Conservation (phyloP, 805 yeast genomes). For the Wickerhamiella kurtzmanii region DNA sequence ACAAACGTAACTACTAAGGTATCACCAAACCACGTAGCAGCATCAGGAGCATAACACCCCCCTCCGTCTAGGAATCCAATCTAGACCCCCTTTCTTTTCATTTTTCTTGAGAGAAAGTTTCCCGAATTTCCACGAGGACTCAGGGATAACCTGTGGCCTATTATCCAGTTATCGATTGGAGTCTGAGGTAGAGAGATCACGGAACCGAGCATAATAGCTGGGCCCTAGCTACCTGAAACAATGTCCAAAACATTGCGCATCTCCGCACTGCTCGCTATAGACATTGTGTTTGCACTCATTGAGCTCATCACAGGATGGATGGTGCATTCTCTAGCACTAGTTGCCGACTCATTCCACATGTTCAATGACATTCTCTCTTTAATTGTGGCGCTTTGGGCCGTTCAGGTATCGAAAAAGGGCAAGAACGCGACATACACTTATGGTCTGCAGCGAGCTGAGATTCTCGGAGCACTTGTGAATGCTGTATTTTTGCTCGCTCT, state of each 20-base stretch:
- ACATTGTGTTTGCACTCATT: conserved; percentile 68
- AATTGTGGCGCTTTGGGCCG: conserved; percentile 92
- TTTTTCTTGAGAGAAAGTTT: too few species aligned
- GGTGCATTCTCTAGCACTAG: conserved; percentile 84
- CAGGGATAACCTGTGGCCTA: too few species aligned
- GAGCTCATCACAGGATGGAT: conserved; percentile 70
- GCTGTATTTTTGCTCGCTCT: conserved; percentile 87
- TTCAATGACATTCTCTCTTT: conserved; percentile 84
- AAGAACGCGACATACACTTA: conserved; percentile 87
- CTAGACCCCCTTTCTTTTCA: not conserved
- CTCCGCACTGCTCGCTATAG: conserved; percentile 54
- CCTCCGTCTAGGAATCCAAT: not conserved
- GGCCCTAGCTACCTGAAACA: not conserved
- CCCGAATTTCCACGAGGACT: too few species aligned
- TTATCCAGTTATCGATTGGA: not conserved
- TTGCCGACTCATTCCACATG: conserved; percentile 98
- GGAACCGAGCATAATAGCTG: not conserved
- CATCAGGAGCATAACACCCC: not conserved
- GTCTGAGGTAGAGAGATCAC: not conserved
- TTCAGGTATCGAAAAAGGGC: conserved; percentile 66
- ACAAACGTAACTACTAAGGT: too few species aligned
- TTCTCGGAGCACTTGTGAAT: conserved; percentile 84
- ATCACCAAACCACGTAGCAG: not conserved
- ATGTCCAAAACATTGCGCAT: conserved; percentile 56
- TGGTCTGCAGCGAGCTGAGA: conserved; percentile 97